Evolutionary conservation across 2,329 filamentous ascomycete species (phyloP).

Genomic region (Ceratocystis diversiconidia): DNA sequence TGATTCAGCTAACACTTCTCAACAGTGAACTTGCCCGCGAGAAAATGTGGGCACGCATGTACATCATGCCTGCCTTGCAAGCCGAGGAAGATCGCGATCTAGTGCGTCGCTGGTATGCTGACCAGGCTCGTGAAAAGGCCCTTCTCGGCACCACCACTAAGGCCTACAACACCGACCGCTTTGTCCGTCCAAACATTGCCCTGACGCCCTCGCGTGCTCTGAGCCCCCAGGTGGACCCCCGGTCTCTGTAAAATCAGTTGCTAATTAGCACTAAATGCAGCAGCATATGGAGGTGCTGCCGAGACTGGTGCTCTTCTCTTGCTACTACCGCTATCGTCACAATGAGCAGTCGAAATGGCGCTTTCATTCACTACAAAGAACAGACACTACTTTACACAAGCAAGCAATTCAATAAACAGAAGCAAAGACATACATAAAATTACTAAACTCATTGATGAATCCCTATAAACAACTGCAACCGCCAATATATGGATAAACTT

Average conservation of each 20-base stretch:
- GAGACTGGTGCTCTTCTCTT: background rate
- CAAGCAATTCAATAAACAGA: conserved; percentile 7
- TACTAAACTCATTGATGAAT: background rate
- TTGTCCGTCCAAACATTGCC: conserved; percentile 26
- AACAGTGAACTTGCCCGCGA: conserved; percentile 80
- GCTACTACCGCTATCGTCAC: background rate
- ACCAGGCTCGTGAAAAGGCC: conserved; percentile 81
- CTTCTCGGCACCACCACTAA: conserved; percentile 70
- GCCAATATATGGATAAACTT: too few species aligned
- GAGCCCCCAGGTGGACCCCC: background rate
- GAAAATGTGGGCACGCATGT: conserved; percentile 96
- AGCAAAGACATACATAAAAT: background rate
- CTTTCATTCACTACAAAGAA: background rate
- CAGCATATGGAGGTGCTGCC: background rate
- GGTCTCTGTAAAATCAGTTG: background rate
- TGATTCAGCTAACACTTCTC: conserved; percentile 9
- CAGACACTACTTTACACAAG: background rate
- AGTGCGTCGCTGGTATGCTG: conserved; percentile 72
- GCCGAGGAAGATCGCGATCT: conserved; percentile 95
- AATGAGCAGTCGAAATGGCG: background rate
- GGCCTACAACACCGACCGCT: conserved; percentile 84
- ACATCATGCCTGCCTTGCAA: conserved; percentile 84
- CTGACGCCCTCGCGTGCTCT: conserved; percentile 10
- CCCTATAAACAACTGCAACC: background rate
- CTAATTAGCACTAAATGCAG: background rate